Evolutionary conservation across 1,284 basidiomycete genomes (phyloP).

Genomic region (Ceratobasidium sp.): DNA sequence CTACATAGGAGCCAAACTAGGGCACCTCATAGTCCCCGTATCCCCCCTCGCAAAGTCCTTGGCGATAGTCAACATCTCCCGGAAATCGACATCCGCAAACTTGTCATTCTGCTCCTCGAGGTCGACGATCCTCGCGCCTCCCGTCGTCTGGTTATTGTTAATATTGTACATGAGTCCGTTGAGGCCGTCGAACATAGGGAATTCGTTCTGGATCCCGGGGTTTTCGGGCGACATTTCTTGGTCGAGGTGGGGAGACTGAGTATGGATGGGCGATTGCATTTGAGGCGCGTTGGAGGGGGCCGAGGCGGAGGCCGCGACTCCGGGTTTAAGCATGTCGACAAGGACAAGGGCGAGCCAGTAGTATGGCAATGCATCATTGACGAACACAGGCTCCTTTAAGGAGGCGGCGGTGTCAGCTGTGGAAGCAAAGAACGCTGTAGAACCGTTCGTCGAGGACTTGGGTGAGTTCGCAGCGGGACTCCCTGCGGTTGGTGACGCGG

Average conservation of each 20-base stretch:
- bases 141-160: background rate
- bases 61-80: constrained; percentile 42
- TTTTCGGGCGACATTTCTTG: background rate
- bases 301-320: constrained; percentile 29
- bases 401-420: constrained; percentile 23
- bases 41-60: constrained; percentile 45
- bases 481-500: constrained; percentile 25
- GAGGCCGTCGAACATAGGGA: background rate
- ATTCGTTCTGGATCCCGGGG: background rate
- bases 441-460: background rate
- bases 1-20: constrained; percentile 14
- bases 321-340: constrained; percentile 54
- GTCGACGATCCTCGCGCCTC: constrained; percentile 30
- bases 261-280: background rate
- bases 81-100: constrained; percentile 42
- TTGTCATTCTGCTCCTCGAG: constrained; percentile 41
- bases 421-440: constrained; percentile 35
- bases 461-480: constrained; percentile 1
- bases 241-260: background rate
- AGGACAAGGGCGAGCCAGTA: constrained; percentile 61
- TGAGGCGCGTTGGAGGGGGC: constrained; percentile 5
- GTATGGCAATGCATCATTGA: constrained; percentile 59
- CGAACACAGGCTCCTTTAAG: constrained; percentile 46
- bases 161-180: constrained; percentile 8
- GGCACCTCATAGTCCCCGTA: constrained; percentile 37